Evolutionary conservation across 2,329 filamentous ascomycete species (phyloP).

Genomic region (Aureobasidium sp.): DNA sequence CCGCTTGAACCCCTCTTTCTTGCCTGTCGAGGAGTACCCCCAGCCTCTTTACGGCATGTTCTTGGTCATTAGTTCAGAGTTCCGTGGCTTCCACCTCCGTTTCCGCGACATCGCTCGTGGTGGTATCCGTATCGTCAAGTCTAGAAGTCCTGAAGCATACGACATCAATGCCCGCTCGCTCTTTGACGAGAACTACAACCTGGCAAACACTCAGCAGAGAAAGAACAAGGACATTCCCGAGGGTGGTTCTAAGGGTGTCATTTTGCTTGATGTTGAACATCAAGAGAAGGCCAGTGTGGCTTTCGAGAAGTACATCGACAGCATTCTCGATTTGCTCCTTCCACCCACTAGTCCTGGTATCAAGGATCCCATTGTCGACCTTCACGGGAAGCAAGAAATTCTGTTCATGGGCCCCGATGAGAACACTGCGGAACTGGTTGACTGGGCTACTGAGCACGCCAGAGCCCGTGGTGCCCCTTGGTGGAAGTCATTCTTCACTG

Average conservation of each 20-base stretch:
- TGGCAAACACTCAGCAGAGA: constrained; percentile 96
- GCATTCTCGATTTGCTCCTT: constrained; percentile 88
- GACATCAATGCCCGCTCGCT: constrained; percentile 92
- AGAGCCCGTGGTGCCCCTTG: constrained; percentile 79
- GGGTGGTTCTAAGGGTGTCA: constrained; percentile 95
- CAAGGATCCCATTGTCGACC: constrained; percentile 96
- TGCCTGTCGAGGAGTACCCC: constrained; percentile 87
- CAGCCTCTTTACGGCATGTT: constrained; percentile 97
- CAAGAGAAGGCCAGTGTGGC: constrained; percentile 88
- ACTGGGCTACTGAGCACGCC: constrained; percentile 98
- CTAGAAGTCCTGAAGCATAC: constrained; percentile 90
- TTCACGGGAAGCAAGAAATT: constrained; percentile 92
- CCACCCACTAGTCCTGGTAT: constrained; percentile 88
- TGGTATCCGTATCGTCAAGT: constrained; percentile 98
- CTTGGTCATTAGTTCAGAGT: constrained; percentile 93
- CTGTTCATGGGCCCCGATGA: constrained; percentile 98
- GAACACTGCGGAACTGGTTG: constrained; percentile 93
- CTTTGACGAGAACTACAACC: constrained; percentile 98
- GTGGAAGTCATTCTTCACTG: constrained; percentile 99
- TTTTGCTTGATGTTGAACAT: constrained; percentile 85
- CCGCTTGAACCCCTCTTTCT: constrained; percentile 79
- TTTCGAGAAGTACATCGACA: constrained; percentile 99
- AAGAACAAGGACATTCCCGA: constrained; percentile 99
- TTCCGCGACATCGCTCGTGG: constrained; percentile 96
- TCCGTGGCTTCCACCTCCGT: constrained; percentile 91